Evolutionary conservation across 139 green algal species (phyloP).

Genomic region (Coelastrella sp.): DNA sequence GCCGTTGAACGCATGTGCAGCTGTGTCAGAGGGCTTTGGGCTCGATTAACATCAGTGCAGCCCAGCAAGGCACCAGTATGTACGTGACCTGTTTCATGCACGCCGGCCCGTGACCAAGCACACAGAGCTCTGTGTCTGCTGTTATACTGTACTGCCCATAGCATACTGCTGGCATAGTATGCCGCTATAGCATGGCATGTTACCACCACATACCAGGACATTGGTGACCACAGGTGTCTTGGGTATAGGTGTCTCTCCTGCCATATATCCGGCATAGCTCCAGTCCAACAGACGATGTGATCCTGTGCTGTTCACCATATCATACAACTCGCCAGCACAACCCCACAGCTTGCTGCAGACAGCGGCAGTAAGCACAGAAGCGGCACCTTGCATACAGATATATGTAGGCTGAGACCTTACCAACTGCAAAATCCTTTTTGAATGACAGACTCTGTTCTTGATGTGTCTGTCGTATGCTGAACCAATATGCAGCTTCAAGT

Average conservation of each 20-base stretch:
- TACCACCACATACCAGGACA: constrained; percentile 17
- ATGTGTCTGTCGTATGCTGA: neutral
- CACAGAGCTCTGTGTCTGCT: too few relatives aligned
- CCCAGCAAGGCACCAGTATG: too few relatives aligned
- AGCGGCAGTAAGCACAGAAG: too few relatives aligned
- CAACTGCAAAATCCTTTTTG: neutral
- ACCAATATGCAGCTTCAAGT: neutral
- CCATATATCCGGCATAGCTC: constrained; percentile 49
- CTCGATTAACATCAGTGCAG: too few relatives aligned
- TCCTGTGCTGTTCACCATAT: constrained; percentile 9
- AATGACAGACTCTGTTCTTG: neutral
- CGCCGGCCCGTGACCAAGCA: too few relatives aligned
- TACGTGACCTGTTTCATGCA: too few relatives aligned
- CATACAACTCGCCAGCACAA: constrained; percentile 34
- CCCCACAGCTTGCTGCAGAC: constrained; percentile 40
- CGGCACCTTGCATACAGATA: neutral
- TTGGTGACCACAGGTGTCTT: constrained; percentile 25
- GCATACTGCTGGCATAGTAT: too few relatives aligned
- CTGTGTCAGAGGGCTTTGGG: too few relatives aligned
- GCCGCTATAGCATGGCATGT: too few relatives aligned
- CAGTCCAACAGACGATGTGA: constrained; percentile 37
- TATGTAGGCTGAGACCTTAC: neutral
- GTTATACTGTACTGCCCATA: too few relatives aligned
- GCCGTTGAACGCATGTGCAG: too few relatives aligned
- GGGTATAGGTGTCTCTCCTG: constrained; percentile 32